These are phyloP conservation scores for Nitzschia sp. DNA, from an alignment of 108 stramenopile genomes.

Conservation along the genomic window DNA sequence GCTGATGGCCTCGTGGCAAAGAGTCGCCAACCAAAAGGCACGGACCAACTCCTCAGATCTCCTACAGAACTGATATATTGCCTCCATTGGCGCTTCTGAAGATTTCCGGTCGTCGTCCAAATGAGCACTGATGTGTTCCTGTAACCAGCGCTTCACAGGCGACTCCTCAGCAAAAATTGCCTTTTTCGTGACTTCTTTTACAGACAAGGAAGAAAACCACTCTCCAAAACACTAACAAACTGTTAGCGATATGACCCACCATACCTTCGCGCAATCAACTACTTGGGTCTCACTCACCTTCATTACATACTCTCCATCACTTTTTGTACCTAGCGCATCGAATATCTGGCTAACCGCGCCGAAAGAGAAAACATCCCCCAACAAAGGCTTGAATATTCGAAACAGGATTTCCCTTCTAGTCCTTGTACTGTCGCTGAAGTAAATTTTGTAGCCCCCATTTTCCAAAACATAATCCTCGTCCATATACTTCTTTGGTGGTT, in stretches of 20 bases:
- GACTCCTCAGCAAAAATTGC: slow-evolving; percentile 54
- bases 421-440: slow-evolving; percentile 63
- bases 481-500: slow-evolving; percentile 32
- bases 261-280: background rate
- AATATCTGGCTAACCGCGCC: slow-evolving; percentile 68
- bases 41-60: slow-evolving; percentile 67
- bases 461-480: slow-evolving; percentile 27
- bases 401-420: slow-evolving; percentile 58
- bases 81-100: slow-evolving; percentile 33
- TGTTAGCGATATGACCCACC: background rate
- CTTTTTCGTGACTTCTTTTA: slow-evolving; percentile 49
- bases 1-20: slow-evolving; percentile 62
- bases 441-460: slow-evolving; percentile 37
- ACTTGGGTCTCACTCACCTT: slow-evolving; percentile 22
- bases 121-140: slow-evolving; percentile 48
- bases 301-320: slow-evolving; percentile 55
- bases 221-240: slow-evolving; percentile 69
- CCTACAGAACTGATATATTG: slow-evolving; percentile 55
- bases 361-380: slow-evolving; percentile 70
- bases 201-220: slow-evolving; percentile 60
- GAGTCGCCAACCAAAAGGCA: slow-evolving; percentile 68
- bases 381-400: slow-evolving; percentile 68
- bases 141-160: slow-evolving; percentile 72
- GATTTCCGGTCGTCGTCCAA: slow-evolving; percentile 14
- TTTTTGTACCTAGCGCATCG: slow-evolving; percentile 55